Base-by-base conservation (phyloP, 2,329 filamentous ascomycete species). In the Neoascochyta sp. region DNA sequence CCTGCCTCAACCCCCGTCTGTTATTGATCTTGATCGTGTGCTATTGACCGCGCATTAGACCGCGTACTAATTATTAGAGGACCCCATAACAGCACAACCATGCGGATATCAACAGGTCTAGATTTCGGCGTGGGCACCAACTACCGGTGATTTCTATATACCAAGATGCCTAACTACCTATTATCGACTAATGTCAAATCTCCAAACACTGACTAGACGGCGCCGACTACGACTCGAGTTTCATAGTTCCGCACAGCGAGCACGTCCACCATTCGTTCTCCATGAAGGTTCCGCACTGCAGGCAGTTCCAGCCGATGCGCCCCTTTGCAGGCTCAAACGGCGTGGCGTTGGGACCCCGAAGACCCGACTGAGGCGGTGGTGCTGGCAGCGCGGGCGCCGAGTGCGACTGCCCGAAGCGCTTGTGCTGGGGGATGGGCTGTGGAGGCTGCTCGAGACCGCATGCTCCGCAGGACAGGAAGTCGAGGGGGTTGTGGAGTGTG, bases 191-290 rank as follows among this genome's bases (percentile, higher is more conserved):
- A n/a, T n/a, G n/a, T n/a, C n/a, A n/a, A n/a, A n/a, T n/a, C n/a
- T n/a, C n/a, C n/a, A n/a, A n/a, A n/a, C n/a, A n/a, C n/a, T n/a
- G n/a, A n/a, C n/a, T n/a, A n/a, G n/a, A n/a, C n/a, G n/a, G n/a
- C n/a, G n/a, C n/a, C n/a, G n/a, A n/a, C 21, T 34, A 58, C 3
- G 55, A 60, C 12, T 60, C 54, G 5, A 46, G 28, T 39, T 80
- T 81, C 74, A 81, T 75, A 7, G 57, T 64, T 27, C 77, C 76
- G 53, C 78, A 81, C 8, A 64, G 64, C 9, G 71, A 70, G 45
- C 78, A 81, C 4, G 75, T 80, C 77, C 76, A 81, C 76, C 76
- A 81, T 45, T 76, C 62, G 12, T 67, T 69, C 53, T 81, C 78
- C 75, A 80, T 81, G 37, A 78, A 81, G 1, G 71, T 69, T 5